Percentiles rank a stretch among this genome's conserved stretches.
These are phyloP conservation scores for Gnomoniopsis sp. DNA, from an alignment of 2,329 filamentous ascomycete species.

Conservation along the genomic window DNA sequence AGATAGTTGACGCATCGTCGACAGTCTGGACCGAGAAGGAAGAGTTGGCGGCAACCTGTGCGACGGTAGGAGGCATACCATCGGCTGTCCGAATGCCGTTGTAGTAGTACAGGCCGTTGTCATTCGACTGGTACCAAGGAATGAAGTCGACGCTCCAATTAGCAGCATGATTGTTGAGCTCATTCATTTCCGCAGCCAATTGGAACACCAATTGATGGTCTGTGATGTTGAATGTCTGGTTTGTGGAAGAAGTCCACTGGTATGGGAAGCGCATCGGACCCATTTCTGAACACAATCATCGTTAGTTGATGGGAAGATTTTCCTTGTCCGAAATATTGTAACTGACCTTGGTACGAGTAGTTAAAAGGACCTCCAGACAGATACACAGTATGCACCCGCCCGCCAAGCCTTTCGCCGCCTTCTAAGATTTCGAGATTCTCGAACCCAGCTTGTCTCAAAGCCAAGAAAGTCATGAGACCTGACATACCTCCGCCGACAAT, in stretches of 20 bases:
- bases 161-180: conserved; percentile 49
- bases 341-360: conserved; percentile 58
- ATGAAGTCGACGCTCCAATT: conserved; percentile 57
- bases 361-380: conserved; percentile 55
- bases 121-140: conserved; percentile 54
- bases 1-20: conserved; percentile 30
- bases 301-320: conserved; percentile 32
- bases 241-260: conserved; percentile 46
- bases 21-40: conserved; percentile 33
- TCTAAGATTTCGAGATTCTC: conserved; percentile 61
- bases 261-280: conserved; percentile 64
- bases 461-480: conserved; percentile 57
- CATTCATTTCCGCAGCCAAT: conserved; percentile 57
- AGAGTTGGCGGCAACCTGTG: conserved; percentile 43
- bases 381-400: conserved; percentile 62
- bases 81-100: conserved; percentile 44
- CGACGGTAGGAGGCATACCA: conserved; percentile 50
- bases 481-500: conserved; percentile 66
- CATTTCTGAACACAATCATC: conserved; percentile 29
- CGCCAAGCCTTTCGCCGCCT: conserved; percentile 57
- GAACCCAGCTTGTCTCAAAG: conserved; percentile 50
- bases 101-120: conserved; percentile 52
- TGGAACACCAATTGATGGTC: conserved; percentile 66
- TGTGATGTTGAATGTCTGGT: conserved; percentile 55
- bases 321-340: not conserved